These are phyloP conservation scores for Euryodendron excelsum DNA, from an alignment of 148 eudicot species.

Conservation along the genomic window DNA sequence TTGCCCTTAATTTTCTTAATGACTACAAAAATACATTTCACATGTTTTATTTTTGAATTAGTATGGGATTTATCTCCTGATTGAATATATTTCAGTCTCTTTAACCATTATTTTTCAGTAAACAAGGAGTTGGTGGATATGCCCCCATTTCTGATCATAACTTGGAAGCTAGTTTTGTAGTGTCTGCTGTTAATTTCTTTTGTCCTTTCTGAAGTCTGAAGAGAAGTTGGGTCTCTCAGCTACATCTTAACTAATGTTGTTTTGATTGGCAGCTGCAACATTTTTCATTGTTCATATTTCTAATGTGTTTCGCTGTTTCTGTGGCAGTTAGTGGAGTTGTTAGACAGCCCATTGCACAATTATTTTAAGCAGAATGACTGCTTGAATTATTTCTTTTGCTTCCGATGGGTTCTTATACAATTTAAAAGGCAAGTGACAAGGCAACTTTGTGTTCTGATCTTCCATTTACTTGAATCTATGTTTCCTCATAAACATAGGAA, in stretches of 20 bases:
- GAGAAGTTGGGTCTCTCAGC: neutral
- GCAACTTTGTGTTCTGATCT: slow-evolving; percentile 5
- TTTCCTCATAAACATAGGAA: neutral
- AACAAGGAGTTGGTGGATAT: neutral
- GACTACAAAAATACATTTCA: too few species aligned
- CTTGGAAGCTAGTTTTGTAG: neutral
- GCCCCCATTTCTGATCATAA: neutral
- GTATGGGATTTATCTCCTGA: slow-evolving; percentile 1
- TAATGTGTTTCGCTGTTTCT: slow-evolving; percentile 10
- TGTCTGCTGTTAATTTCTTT: neutral
- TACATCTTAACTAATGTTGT: neutral
- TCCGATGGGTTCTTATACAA: slow-evolving; percentile 97
- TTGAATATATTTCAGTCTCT: neutral
- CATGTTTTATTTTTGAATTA: neutral
- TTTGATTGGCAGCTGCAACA: neutral
- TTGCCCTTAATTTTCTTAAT: neutral
- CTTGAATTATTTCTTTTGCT: slow-evolving; percentile 94
- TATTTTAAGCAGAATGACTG: slow-evolving; percentile 85
- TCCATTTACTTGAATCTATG: neutral
- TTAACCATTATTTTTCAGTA: neutral
- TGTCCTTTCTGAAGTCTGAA: neutral
- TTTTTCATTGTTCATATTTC: neutral
- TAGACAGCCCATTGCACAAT: slow-evolving; percentile 77
- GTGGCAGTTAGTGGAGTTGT: slow-evolving; percentile 83
- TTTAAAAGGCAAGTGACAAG: slow-evolving; percentile 68